Percentiles rank a stretch among this genome's conserved stretches.
Conservation (phyloP, 2,329 filamentous ascomycete species). For the Diplodia seriata region DNA sequence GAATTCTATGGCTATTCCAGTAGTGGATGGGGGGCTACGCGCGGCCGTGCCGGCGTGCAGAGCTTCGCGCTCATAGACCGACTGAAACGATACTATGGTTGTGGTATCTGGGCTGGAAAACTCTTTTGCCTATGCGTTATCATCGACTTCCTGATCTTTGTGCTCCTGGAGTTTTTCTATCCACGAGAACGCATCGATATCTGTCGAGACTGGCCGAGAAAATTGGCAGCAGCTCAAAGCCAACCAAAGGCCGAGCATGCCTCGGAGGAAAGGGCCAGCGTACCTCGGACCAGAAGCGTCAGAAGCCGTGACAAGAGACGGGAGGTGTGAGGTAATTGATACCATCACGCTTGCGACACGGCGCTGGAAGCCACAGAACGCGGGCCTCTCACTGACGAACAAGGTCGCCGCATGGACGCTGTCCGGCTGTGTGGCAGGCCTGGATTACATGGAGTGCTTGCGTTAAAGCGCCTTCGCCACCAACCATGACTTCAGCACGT, state of each 20-base stretch:
- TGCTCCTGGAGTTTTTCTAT: slow-evolving; percentile 86
- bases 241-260: slow-evolving; percentile 3
- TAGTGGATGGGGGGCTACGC: slow-evolving; percentile 72
- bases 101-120: slow-evolving; percentile 98
- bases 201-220: slow-evolving; percentile 90
- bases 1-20: slow-evolving; percentile 87
- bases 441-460: background rate
- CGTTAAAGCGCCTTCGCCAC: background rate
- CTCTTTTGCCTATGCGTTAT: slow-evolving; percentile 94
- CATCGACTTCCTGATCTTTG: slow-evolving; percentile 89
- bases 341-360: slow-evolving; percentile 13
- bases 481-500: slow-evolving; percentile 4
- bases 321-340: slow-evolving; percentile 1
- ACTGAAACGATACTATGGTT: slow-evolving; percentile 95
- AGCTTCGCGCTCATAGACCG: slow-evolving; percentile 94
- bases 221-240: slow-evolving; percentile 50
- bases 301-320: slow-evolving; percentile 21
- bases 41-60: slow-evolving; percentile 72
- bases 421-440: background rate
- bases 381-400: background rate
- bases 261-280: slow-evolving; percentile 1
- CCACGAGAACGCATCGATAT: slow-evolving; percentile 87
- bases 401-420: background rate
- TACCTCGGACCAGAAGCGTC: background rate
- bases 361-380: background rate